Evolutionary conservation across 345 rosid species (phyloP).

Genomic region (Aethionema arabicum): DNA sequence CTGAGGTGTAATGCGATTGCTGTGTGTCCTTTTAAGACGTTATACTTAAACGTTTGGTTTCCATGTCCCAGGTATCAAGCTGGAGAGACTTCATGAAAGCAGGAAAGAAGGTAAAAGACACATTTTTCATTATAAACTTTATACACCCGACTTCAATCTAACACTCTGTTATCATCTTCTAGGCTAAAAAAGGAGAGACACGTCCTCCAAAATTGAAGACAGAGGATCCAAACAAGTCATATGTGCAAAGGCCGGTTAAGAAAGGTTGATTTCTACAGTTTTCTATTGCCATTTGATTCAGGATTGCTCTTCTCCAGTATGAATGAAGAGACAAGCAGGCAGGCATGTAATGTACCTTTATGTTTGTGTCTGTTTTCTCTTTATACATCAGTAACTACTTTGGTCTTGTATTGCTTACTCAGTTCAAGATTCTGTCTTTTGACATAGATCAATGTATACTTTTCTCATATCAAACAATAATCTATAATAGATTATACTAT

Average conservation of each 20-base stretch:
- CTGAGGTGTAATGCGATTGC: neutral
- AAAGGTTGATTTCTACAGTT: constrained; percentile 48
- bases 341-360: neutral
- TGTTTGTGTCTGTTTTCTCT: constrained; percentile 19
- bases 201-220: constrained; percentile 97
- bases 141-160: neutral
- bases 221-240: constrained; percentile 96
- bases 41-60: constrained; percentile 16
- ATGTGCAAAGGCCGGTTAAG: constrained; percentile 93
- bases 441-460: neutral
- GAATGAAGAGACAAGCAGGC: no score
- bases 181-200: constrained; percentile 88
- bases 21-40: constrained; percentile 11
- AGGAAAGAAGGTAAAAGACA: constrained; percentile 75
- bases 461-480: neutral
- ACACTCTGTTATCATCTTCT: constrained; percentile 20
- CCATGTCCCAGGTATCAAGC: constrained; percentile 68
- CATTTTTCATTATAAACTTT: constrained; percentile 7
- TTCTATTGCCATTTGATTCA: constrained; percentile 27
- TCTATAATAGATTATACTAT: no score
- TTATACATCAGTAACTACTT: constrained; percentile 22
- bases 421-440: constrained; percentile 14
- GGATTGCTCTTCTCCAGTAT: constrained; percentile 24
- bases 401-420: constrained; percentile 9
- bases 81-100: constrained; percentile 93